Evolutionary conservation across 2,329 filamentous ascomycete genomes (phyloP), one percentile per base, ranked within the genome.

Genomic region (Dactylellina cionopaga): DNA sequence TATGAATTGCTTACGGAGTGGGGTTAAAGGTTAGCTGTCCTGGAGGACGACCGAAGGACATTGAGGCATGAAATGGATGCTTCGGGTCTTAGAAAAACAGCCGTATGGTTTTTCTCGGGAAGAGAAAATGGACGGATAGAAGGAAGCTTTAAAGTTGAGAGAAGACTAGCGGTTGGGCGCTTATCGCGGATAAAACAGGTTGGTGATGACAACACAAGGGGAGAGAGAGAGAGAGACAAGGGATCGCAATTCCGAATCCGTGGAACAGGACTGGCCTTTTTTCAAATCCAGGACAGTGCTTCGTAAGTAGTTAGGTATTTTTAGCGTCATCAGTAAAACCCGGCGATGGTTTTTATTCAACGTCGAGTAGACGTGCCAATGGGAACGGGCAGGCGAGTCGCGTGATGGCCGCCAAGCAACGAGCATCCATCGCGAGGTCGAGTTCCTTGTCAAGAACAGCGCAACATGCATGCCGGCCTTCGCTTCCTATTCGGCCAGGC

Each of bases 21-120:
- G 76, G 76, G 17, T 76, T 76, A 58, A 76, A 77, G 24, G 70
- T 69, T 31, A 77, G 60, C 74, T 44, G 75, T 55, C 66, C 75
- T 24, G 76, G 76, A 56, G 76, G 76, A 35, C 76, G 75, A 37
- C 76, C 76, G 65, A 77, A 77, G 11, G 68, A 72, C 68, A 72
- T 72, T 65, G 59, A 60, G 24, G 68, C 59, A 65, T 65, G 47
- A 35, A 71, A 19, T 31, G 54, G 31, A 25, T 41, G 46, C 10
- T 22, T n/a, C n/a, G n/a, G n/a, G 17, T 31, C 35, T 17, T 15
- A 19, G 15, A n/a, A n/a, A n/a, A n/a, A n/a, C n/a, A n/a, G n/a
- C n/a, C n/a, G n/a, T n/a, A n/a, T n/a, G n/a, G n/a, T n/a, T 46
- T 9, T 15, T 25, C 13, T 6, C 13, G 29, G 31, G 19, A 37